A percentile compares a stretch with the other conserved stretches of the same genome.
Conservation (phyloP, 176 grass and related monocot species). For the Oryza meyeriana region DNA sequence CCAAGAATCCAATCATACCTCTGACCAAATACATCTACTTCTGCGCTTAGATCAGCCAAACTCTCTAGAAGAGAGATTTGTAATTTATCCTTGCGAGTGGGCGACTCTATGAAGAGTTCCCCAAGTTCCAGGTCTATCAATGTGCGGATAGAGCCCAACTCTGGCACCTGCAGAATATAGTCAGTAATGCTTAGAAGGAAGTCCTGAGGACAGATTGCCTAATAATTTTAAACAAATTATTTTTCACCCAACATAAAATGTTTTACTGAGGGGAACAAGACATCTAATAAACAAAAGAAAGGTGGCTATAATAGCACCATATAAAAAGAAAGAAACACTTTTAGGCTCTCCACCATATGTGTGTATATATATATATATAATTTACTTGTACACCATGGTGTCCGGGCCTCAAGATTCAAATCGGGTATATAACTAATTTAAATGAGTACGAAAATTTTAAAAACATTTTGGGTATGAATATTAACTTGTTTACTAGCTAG, state of each 20-base stretch:
- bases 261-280: not conserved
- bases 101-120: conserved; percentile 61
- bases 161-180: conserved; percentile 64
- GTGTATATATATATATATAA: no score
- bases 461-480: no score
- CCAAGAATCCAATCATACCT: conserved; percentile 37
- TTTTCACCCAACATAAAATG: conserved; percentile 1
- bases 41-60: conserved; percentile 41
- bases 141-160: conserved; percentile 68
- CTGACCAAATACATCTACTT: conserved; percentile 87
- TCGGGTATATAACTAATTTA: no score
- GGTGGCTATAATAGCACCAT: not conserved
- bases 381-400: no score
- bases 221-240: not conserved
- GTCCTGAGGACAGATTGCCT: not conserved
- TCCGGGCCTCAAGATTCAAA: no score
- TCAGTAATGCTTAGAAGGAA: not conserved
- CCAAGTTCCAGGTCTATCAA: conserved; percentile 66
- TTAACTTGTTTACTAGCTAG: no score
- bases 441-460: no score
- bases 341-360: not conserved
- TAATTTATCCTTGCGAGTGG: conserved; percentile 56
- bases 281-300: not conserved
- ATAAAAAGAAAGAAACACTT: not conserved
- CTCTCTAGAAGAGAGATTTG: conserved; percentile 68